Percentiles rank a stretch among this genome's conserved stretches.
Evolutionary conservation across 1,284 basidiomycete genomes (phyloP).

Genomic region (Naganishia albida): DNA sequence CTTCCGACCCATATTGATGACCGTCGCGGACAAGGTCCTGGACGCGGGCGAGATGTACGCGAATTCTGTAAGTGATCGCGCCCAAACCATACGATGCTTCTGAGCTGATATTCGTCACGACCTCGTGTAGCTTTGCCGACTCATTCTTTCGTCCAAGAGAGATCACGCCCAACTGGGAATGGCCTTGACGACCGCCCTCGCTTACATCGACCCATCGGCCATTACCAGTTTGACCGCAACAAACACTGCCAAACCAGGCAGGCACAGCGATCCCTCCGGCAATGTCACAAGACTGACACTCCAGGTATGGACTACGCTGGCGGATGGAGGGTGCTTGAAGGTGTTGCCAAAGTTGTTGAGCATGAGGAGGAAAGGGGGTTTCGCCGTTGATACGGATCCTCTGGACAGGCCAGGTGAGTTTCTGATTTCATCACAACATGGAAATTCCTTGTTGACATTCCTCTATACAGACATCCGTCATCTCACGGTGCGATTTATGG

Average conservation of each 20-base stretch:
- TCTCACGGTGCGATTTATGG: slow-evolving; percentile 47
- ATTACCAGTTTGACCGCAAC: slow-evolving; percentile 15
- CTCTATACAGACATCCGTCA: slow-evolving; percentile 48
- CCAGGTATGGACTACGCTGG: slow-evolving; percentile 45
- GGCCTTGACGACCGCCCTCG: slow-evolving; percentile 44
- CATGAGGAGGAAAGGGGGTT: slow-evolving; percentile 51
- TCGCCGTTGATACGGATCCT: slow-evolving; percentile 43
- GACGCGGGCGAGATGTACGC: slow-evolving; percentile 44
- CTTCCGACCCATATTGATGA: slow-evolving; percentile 49
- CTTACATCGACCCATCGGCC: slow-evolving; percentile 41
- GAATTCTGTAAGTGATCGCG: slow-evolving; percentile 41
- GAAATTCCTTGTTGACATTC: slow-evolving; percentile 19
- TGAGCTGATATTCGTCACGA: slow-evolving; percentile 1
- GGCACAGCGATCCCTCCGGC: slow-evolving; percentile 29
- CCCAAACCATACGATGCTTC: slow-evolving; percentile 18
- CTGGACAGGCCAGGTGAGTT: slow-evolving; percentile 47
- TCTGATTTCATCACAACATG: too few relatives aligned
- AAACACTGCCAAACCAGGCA: neutral
- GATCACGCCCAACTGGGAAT: slow-evolving; percentile 49
- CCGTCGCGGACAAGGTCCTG: slow-evolving; percentile 49
- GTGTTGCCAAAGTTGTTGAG: slow-evolving; percentile 50
- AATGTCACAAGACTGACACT: slow-evolving; percentile 40
- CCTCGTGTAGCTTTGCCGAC: slow-evolving; percentile 42
- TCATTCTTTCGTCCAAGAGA: slow-evolving; percentile 48
- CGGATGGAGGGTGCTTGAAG: slow-evolving; percentile 48